Evolutionary conservation across 1,139 yeast genomes (phyloP).

Genomic region (Hemisphaericaspora xylofermentans): DNA sequence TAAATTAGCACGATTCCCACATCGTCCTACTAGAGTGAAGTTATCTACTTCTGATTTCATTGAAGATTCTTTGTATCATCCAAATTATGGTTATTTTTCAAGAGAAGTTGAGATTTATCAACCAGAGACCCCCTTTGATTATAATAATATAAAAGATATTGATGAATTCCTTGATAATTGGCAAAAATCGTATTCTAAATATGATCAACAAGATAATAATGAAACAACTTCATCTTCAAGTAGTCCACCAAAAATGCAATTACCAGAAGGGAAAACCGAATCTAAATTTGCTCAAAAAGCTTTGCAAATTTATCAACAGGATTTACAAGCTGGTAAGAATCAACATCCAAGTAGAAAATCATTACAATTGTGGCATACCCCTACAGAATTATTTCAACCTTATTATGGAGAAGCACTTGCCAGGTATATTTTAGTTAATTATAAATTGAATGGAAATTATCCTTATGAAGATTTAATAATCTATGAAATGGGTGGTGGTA

Average conservation of each 20-base stretch:
- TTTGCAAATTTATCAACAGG: conserved; percentile 28
- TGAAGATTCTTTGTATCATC: conserved; percentile 82
- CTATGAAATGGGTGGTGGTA: conserved; percentile 91
- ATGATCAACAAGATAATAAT: conserved; percentile 34
- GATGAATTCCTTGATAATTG: conserved; percentile 72
- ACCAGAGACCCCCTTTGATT: conserved; percentile 60
- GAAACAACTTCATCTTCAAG: conserved; percentile 15
- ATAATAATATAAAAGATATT: conserved; percentile 55
- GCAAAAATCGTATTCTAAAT: conserved; percentile 63
- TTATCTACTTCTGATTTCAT: conserved; percentile 78
- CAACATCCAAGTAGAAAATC: conserved; percentile 31
- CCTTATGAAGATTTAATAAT: conserved; percentile 67
- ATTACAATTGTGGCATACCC: conserved; percentile 86
- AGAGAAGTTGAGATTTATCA: conserved; percentile 77
- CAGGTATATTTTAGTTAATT: conserved; percentile 66
- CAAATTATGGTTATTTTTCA: conserved; percentile 78
- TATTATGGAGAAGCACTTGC: conserved; percentile 85
- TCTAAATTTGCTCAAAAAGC: conserved; percentile 38
- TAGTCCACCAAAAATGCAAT: conserved; percentile 6
- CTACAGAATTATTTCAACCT: conserved; percentile 82
- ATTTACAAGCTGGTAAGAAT: conserved; percentile 10
- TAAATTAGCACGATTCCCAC: conserved; percentile 43
- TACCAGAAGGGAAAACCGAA: neutral
- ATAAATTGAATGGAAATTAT: conserved; percentile 57
- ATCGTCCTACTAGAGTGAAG: conserved; percentile 61